phyloP scores from a whole-genome alignment of 257 asterid genomes.

The Paulownia fortunei region DNA sequence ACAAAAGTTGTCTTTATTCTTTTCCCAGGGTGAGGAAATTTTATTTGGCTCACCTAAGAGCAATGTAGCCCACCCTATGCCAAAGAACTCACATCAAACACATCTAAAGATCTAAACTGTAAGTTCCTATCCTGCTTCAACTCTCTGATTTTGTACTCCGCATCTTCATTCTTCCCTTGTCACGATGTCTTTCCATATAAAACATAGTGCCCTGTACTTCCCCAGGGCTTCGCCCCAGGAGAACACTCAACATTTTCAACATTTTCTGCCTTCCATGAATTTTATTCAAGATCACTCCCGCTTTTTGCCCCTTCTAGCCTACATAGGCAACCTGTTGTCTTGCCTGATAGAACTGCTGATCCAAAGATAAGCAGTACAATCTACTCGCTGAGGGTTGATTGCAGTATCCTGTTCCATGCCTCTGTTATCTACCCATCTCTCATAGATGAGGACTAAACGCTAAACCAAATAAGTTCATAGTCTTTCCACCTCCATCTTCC shows the following conservation, averaged over 20 bases:
- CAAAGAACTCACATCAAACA: conserved; percentile 1
- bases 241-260: not conserved
- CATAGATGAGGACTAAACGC: not conserved
- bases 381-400: too few relatives aligned
- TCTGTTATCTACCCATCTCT: not conserved
- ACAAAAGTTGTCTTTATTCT: not conserved
- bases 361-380: not conserved
- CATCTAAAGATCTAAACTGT: not conserved
- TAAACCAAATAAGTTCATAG: not conserved
- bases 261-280: too few relatives aligned
- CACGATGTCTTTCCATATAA: not conserved
- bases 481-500: not conserved
- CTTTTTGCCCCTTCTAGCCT: not conserved
- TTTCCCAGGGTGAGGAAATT: not conserved
- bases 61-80: not conserved
- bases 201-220: not conserved
- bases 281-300: not conserved
- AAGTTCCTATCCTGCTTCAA: conserved; percentile 8
- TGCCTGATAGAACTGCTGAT: not conserved
- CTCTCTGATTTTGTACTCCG: not conserved
- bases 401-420: not conserved
- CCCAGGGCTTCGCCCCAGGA: not conserved
- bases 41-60: not conserved
- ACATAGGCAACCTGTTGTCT: not conserved
- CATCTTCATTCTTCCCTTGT: not conserved